Evolutionary conservation across 2,329 filamentous ascomycete genomes (phyloP).

Genomic region (Colletotrichum australisinense): DNA sequence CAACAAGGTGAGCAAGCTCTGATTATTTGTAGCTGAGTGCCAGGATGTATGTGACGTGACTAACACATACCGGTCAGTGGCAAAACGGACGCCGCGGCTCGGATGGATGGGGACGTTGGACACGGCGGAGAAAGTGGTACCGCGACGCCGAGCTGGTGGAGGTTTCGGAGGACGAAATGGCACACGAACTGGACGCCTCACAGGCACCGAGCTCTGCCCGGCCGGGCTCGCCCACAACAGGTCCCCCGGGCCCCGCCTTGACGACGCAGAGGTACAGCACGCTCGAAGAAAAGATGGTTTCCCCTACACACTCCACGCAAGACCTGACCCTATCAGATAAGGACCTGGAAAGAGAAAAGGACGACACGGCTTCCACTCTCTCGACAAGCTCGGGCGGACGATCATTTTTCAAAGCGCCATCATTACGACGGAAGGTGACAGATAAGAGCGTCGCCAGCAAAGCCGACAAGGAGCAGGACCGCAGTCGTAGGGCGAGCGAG

Average conservation of each 20-base stretch:
- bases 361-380: slow-evolving; percentile 58
- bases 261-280: slow-evolving; percentile 48
- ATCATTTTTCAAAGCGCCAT: slow-evolving; percentile 55
- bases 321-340: slow-evolving; percentile 31
- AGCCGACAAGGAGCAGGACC: slow-evolving; percentile 48
- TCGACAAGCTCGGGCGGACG: slow-evolving; percentile 57
- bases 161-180: slow-evolving; percentile 52
- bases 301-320: slow-evolving; percentile 42
- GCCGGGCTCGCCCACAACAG: slow-evolving; percentile 22
- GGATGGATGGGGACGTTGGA: slow-evolving; percentile 96
- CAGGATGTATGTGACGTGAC: neutral
- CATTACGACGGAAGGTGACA: slow-evolving; percentile 53
- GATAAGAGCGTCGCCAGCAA: slow-evolving; percentile 42
- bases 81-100: slow-evolving; percentile 84
- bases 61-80: slow-evolving; percentile 69
- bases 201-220: slow-evolving; percentile 15
- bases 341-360: slow-evolving; percentile 39
- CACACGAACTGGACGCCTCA: slow-evolving; percentile 33
- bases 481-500: slow-evolving; percentile 52
- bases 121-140: slow-evolving; percentile 93
- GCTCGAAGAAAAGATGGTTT: slow-evolving; percentile 50
- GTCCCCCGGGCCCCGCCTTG: slow-evolving; percentile 23
- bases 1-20: slow-evolving; percentile 78
- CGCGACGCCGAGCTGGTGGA: slow-evolving; percentile 96
- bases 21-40: neutral